Evolutionary conservation across 2,329 filamentous ascomycete genomes (phyloP).

Genomic region (Aspergillus sp.): DNA sequence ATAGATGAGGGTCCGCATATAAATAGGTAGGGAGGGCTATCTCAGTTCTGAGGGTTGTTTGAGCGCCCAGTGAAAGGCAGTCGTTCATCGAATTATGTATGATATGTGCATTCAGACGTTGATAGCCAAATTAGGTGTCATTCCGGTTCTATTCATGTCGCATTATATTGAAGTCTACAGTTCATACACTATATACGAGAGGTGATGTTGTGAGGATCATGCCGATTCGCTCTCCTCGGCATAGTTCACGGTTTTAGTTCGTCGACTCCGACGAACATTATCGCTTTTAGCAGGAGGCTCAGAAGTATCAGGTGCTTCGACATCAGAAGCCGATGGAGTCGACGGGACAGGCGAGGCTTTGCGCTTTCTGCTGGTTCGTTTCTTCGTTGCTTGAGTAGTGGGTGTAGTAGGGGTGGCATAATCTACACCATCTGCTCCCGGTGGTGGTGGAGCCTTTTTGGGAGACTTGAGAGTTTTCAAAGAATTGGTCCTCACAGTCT

Average conservation of each 20-base stretch:
- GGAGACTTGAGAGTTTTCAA: conserved; percentile 16
- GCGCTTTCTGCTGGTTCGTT: conserved; percentile 28
- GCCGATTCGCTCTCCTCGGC: conserved; percentile 31
- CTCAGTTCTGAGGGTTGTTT: too few species aligned
- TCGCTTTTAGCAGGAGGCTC: conserved; percentile 13
- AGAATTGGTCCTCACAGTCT: conserved; percentile 39
- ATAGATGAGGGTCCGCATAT: too few species aligned
- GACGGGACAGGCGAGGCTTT: conserved; percentile 28
- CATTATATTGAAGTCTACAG: neutral
- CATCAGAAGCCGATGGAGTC: conserved; percentile 29
- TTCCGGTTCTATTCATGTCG: neutral
- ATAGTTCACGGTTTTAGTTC: conserved; percentile 37
- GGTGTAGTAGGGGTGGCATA: neutral
- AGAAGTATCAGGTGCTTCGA: conserved; percentile 12
- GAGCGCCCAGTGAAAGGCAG: neutral
- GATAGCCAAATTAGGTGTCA: neutral
- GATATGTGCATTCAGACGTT: too few species aligned
- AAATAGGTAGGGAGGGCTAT: too few species aligned
- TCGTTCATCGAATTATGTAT: neutral
- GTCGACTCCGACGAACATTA: conserved; percentile 29
- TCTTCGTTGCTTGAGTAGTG: conserved; percentile 22
- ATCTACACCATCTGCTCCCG: conserved; percentile 7
- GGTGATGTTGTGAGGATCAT: neutral
- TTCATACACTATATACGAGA: neutral
- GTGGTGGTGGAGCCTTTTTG: conserved; percentile 15